Conservation (phyloP, 495 filamentous ascomycete species). For the Chlorociboria aeruginascens region DNA sequence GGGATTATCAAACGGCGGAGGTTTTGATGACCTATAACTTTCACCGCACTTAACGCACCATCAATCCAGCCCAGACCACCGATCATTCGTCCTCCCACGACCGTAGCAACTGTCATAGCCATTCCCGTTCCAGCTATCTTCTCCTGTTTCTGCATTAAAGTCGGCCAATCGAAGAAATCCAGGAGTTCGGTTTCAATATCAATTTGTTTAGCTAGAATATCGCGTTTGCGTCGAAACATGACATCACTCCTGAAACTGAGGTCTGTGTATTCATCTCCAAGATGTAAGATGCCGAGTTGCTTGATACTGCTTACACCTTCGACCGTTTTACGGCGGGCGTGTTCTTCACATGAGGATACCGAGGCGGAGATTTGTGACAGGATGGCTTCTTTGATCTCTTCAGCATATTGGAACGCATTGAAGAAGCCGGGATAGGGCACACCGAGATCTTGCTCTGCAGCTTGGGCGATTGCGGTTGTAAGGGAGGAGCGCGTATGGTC, state of each 20-base stretch:
- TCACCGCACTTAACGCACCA: conserved; percentile 65
- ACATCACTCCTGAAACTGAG: conserved; percentile 77
- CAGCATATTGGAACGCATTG: conserved; percentile 80
- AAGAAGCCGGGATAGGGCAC: conserved; percentile 81
- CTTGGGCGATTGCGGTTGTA: conserved; percentile 53
- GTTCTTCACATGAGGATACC: conserved; percentile 69
- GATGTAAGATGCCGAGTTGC: conserved; percentile 73
- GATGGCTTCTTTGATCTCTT: conserved; percentile 87
- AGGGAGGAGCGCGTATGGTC: conserved; percentile 65
- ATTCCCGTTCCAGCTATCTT: conserved; percentile 86
- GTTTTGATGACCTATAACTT: conserved; percentile 74
- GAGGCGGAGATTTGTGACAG: conserved; percentile 70
- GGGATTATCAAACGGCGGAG: conserved; percentile 72
- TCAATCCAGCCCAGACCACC: conserved; percentile 84
- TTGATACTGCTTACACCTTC: conserved; percentile 80
- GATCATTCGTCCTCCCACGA: conserved; percentile 67
- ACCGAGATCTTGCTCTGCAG: conserved; percentile 66
- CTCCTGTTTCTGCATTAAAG: conserved; percentile 80
- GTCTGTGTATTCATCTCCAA: conserved; percentile 73
- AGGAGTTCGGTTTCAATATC: conserved; percentile 76
- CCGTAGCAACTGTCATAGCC: conserved; percentile 85
- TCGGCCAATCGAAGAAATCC: conserved; percentile 85
- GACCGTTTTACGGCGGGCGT: conserved; percentile 67
- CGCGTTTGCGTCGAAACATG: conserved; percentile 80
- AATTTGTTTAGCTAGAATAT: conserved; percentile 70